A percentile compares a stretch with the other conserved stretches of the same genome.
Evolutionary conservation across 2,329 filamentous ascomycete genomes (phyloP).

Genomic region (Exserohilum turcica): DNA sequence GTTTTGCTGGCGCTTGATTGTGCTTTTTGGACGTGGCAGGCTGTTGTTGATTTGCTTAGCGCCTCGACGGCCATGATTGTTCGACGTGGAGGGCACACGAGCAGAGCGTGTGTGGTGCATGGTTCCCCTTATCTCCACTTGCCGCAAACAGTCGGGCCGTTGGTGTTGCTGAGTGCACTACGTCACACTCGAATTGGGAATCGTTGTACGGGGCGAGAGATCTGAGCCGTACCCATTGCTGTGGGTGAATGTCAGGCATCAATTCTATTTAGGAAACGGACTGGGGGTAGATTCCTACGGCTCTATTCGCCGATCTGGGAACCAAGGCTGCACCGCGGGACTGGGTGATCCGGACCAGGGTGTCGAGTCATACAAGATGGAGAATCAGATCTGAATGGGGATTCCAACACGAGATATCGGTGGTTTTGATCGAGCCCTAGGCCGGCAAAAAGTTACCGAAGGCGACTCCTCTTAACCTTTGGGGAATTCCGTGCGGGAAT

Average conservation of each 20-base stretch:
- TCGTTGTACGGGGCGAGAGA: constrained; percentile 5
- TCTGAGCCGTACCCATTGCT: constrained; percentile 7
- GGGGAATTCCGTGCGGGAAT: constrained; percentile 1
- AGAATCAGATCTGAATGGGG: not conserved
- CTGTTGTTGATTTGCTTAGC: constrained; percentile 1
- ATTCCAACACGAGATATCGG: not conserved
- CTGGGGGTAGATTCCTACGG: constrained; percentile 5
- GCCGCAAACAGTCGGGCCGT: not conserved
- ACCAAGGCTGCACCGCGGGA: constrained; percentile 7
- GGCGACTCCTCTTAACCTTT: not conserved
- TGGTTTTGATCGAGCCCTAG: not conserved
- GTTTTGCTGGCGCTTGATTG: not conserved
- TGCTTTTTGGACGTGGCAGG: constrained; percentile 8
- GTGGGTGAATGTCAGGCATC: constrained; percentile 5
- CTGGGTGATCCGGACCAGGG: constrained; percentile 12
- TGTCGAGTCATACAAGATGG: constrained; percentile 8
- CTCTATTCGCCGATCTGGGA: constrained; percentile 11
- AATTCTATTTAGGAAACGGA: constrained; percentile 4
- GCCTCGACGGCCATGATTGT: not conserved
- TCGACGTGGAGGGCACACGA: not conserved
- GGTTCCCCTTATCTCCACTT: constrained; percentile 8
- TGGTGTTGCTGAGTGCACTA: constrained; percentile 1
- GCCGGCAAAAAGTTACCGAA: constrained; percentile 2
- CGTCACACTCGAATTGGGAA: constrained; percentile 9
- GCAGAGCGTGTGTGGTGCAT: constrained; percentile 1